Evolutionary conservation across 2,329 filamentous ascomycete genomes (phyloP).

Genomic region (Venturiaceae sp.): DNA sequence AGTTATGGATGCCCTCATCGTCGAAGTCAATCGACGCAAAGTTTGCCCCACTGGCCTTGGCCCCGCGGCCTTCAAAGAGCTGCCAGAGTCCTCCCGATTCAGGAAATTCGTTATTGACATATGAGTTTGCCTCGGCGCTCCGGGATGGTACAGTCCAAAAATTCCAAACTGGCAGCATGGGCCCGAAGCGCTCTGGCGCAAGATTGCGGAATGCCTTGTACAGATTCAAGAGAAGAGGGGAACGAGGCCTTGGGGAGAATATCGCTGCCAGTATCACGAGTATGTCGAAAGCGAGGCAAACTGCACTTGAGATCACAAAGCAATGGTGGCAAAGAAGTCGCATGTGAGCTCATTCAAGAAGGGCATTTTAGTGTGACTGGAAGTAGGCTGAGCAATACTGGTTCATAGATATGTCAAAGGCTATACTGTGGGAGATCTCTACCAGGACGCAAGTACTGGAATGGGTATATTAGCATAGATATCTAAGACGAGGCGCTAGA

Average conservation of each 20-base stretch:
- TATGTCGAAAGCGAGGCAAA: too few relatives aligned
- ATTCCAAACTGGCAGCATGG: too few relatives aligned
- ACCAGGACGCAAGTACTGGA: too few relatives aligned
- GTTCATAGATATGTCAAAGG: too few relatives aligned
- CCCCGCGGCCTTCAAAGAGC: not conserved
- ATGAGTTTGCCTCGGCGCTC: not conserved
- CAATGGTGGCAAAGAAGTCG: too few relatives aligned
- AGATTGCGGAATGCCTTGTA: not conserved
- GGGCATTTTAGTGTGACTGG: too few relatives aligned
- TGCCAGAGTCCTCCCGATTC: not conserved
- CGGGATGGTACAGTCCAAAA: not conserved
- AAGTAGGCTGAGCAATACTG: too few relatives aligned
- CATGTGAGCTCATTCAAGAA: too few relatives aligned
- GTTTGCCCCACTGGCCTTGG: not conserved
- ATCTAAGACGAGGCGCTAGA: too few relatives aligned
- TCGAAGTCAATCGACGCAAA: not conserved
- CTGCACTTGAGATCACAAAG: too few relatives aligned
- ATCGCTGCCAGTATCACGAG: not conserved
- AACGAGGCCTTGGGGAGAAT: not conserved
- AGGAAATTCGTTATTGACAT: not conserved
- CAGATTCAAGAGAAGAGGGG: not conserved
- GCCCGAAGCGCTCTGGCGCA: not conserved
- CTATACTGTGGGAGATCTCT: too few relatives aligned
- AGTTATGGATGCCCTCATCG: not conserved
- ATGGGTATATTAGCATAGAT: too few relatives aligned